These are phyloP conservation scores for Juncus inflexus DNA, from an alignment of 176 grass and related monocot species.

Conservation along the genomic window DNA sequence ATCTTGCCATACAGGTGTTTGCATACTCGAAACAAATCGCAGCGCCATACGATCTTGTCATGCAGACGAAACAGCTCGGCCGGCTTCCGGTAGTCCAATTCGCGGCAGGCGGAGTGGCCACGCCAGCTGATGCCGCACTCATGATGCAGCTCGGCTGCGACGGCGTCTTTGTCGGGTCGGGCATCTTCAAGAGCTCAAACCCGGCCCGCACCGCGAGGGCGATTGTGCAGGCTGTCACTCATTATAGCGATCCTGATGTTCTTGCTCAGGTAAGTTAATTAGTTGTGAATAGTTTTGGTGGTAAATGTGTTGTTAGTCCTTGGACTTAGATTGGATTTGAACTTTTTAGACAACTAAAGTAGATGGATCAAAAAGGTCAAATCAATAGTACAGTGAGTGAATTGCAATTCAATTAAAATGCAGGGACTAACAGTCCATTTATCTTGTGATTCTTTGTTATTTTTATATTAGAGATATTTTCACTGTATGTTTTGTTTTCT, in stretches of 20 bases:
- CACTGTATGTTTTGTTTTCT: too few relatives aligned
- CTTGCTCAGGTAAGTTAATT: constrained; percentile 35
- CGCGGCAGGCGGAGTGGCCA: constrained; percentile 50
- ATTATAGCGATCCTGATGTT: constrained; percentile 62
- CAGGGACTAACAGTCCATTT: too few relatives aligned
- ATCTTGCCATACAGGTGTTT: constrained; percentile 14
- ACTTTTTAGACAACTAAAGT: too few relatives aligned
- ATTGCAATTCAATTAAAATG: too few relatives aligned
- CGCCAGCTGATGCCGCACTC: constrained; percentile 53
- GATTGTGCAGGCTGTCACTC: constrained; percentile 60
- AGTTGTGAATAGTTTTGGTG: constrained; percentile 32
- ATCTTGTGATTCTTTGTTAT: too few relatives aligned
- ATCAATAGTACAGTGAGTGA: too few relatives aligned
- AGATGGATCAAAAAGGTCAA: too few relatives aligned
- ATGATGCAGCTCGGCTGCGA: constrained; percentile 79
- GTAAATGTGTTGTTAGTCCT: too few relatives aligned
- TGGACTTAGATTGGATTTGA: too few relatives aligned
- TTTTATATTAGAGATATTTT: too few relatives aligned
- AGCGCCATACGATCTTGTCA: constrained; percentile 54
- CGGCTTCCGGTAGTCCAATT: constrained; percentile 68
- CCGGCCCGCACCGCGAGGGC: constrained; percentile 46
- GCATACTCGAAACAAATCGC: constrained; percentile 46
- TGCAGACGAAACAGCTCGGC: constrained; percentile 67
- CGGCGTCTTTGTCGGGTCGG: constrained; percentile 71
- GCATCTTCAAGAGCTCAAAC: constrained; percentile 73